Evolutionary conservation across 305 asterid genomes (phyloP).

Genomic region (Withania somnifera): DNA sequence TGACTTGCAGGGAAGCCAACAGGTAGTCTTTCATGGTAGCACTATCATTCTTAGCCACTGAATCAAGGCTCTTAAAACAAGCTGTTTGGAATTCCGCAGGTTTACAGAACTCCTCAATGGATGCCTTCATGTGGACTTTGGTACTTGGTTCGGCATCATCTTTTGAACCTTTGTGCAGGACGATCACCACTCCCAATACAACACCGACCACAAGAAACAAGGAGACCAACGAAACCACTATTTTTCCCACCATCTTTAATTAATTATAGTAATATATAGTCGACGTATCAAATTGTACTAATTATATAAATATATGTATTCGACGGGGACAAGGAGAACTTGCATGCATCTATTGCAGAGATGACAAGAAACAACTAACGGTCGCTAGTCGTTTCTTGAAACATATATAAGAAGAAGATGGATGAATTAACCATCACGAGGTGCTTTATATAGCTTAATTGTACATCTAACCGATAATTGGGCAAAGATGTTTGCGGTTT

Average conservation of each 20-base stretch:
- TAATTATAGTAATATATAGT: too few relatives aligned
- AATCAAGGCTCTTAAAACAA: slow-evolving; percentile 36
- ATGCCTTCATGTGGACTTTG: slow-evolving; percentile 26
- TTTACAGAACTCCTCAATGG: slow-evolving; percentile 38
- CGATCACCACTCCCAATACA: slow-evolving; percentile 1
- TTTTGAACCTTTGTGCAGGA: slow-evolving; percentile 16
- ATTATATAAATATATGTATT: too few relatives aligned
- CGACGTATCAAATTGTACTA: too few relatives aligned
- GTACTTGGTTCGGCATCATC: neutral
- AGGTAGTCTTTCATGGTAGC: slow-evolving; percentile 53
- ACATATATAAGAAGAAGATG: neutral
- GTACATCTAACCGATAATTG: neutral
- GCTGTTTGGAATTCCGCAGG: slow-evolving; percentile 36
- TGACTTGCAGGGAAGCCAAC: slow-evolving; percentile 27
- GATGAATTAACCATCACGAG: neutral
- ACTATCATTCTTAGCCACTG: slow-evolving; percentile 31
- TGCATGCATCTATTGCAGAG: neutral
- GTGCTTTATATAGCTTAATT: neutral
- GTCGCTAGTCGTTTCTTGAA: neutral
- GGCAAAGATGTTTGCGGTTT: too few relatives aligned
- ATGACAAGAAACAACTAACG: neutral
- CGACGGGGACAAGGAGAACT: neutral
- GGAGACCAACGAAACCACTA: slow-evolving; percentile 4
- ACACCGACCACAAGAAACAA: slow-evolving; percentile 6
- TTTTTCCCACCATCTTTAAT: slow-evolving; percentile 4